These are phyloP conservation scores for Kwoniella sp. DNA, from an alignment of 768 basidiomycete species.

Conservation along the genomic window DNA sequence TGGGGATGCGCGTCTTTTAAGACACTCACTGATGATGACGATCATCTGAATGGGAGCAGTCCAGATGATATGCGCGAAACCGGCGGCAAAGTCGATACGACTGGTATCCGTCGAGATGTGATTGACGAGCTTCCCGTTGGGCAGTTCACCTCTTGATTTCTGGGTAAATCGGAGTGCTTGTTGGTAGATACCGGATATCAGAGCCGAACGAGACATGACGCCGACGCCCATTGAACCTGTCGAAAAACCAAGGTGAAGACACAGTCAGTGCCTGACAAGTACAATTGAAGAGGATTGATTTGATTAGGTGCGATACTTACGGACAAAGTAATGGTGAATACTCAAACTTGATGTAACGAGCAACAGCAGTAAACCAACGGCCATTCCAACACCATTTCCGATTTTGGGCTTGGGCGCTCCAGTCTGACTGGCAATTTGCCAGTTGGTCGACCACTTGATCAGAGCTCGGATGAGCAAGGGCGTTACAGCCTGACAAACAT, in stretches of 20 bases:
- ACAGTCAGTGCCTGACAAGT: too few species aligned
- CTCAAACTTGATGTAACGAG: conserved; percentile 69
- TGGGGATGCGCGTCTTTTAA: too few species aligned
- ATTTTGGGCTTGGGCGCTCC: conserved; percentile 56
- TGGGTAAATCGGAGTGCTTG: conserved; percentile 70
- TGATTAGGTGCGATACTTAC: too few species aligned
- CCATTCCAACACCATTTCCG: conserved; percentile 71
- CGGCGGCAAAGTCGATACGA: conserved; percentile 78
- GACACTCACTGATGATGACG: conserved; percentile 28
- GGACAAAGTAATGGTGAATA: conserved; percentile 82
- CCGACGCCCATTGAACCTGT: conserved; percentile 68
- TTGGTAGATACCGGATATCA: conserved; percentile 83
- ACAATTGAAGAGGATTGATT: too few species aligned
- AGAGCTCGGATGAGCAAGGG: conserved; percentile 46
- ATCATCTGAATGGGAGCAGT: conserved; percentile 58
- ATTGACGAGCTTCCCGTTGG: conserved; percentile 87
- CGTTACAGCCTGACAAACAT: conserved; percentile 57
- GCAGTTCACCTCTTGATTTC: conserved; percentile 73
- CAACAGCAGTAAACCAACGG: conserved; percentile 69
- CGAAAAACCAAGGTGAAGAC: conserved; percentile 58
- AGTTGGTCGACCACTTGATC: conserved; percentile 47
- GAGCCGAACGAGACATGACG: conserved; percentile 76
- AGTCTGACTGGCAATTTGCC: conserved; percentile 27
- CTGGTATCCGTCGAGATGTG: conserved; percentile 69
- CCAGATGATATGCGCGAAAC: conserved; percentile 77